These are phyloP conservation scores for Drosera spatulata DNA, from an alignment of 179 eudicot genomes.

Conservation along the genomic window DNA sequence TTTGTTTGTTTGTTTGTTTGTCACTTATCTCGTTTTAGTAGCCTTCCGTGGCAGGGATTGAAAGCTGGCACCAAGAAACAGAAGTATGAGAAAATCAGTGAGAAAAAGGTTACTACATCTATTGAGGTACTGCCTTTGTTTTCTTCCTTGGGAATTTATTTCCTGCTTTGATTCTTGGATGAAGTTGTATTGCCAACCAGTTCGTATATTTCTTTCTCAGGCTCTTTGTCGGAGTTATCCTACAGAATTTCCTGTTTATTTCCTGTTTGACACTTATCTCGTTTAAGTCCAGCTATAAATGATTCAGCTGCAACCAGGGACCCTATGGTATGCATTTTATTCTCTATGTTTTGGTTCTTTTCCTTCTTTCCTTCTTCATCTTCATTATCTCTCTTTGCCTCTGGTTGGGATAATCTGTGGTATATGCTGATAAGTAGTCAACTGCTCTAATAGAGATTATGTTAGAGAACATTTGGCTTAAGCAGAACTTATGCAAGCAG, in stretches of 20 bases:
- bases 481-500: no score
- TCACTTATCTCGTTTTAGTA: constrained; percentile 13
- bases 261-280: constrained; percentile 8
- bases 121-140: constrained; percentile 38
- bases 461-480: no score
- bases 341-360: background rate
- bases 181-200: background rate
- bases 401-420: background rate
- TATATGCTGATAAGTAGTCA: no score
- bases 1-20: constrained; percentile 5
- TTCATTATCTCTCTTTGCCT: background rate
- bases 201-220: constrained; percentile 17
- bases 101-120: constrained; percentile 60
- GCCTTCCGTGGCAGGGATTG: constrained; percentile 77
- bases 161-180: background rate
- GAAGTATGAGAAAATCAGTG: constrained; percentile 67
- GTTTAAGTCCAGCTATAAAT: constrained; percentile 32
- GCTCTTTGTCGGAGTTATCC: constrained; percentile 67
- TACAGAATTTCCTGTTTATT: constrained; percentile 41
- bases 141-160: background rate
- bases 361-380: background rate
- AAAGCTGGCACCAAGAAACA: constrained; percentile 74
- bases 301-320: constrained; percentile 47
- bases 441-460: no score
- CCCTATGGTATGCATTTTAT: constrained; percentile 19